These are phyloP conservation scores for Claviceps cyperi DNA, from an alignment of 2,329 filamentous ascomycete genomes.

Conservation along the genomic window DNA sequence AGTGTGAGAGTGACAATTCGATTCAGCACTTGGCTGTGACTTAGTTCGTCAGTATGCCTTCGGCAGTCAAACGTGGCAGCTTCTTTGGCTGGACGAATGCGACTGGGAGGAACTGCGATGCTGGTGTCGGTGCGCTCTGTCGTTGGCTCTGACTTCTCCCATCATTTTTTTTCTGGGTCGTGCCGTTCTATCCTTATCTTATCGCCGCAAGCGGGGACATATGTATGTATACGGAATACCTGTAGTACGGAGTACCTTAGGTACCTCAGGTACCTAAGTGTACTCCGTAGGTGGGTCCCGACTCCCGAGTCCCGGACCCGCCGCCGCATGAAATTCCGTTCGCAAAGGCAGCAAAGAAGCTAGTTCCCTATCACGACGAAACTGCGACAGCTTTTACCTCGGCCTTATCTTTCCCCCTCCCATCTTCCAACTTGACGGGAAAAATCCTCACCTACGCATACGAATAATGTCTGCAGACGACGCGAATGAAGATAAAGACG, in stretches of 20 bases:
- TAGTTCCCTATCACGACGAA: not conserved
- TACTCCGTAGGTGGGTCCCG: no score
- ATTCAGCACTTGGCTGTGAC: no score
- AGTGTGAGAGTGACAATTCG: not conserved
- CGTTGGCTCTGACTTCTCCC: not conserved
- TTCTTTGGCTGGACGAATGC: no score
- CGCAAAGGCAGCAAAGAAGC: not conserved
- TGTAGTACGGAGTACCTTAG: not conserved
- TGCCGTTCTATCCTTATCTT: constrained; percentile 19
- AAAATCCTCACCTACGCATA: no score
- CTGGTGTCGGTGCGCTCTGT: no score
- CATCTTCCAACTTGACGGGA: no score
- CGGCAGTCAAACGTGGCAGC: no score
- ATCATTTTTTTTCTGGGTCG: constrained; percentile 13
- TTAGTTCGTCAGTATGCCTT: no score
- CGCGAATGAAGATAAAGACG: constrained; percentile 50
- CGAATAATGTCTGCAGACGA: constrained; percentile 23
- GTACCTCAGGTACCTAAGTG: no score
- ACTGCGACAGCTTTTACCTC: not conserved
- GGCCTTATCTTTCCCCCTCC: not conserved
- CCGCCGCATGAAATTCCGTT: not conserved
- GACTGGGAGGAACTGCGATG: no score
- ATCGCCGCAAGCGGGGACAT: constrained; percentile 18
- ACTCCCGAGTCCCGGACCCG: no score
- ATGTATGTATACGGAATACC: constrained; percentile 6